Percentiles rank a stretch among this genome's conserved stretches.
These are phyloP conservation scores for Shiraia sp. DNA, from an alignment of 2,329 filamentous ascomycete genomes.

Conservation along the genomic window DNA sequence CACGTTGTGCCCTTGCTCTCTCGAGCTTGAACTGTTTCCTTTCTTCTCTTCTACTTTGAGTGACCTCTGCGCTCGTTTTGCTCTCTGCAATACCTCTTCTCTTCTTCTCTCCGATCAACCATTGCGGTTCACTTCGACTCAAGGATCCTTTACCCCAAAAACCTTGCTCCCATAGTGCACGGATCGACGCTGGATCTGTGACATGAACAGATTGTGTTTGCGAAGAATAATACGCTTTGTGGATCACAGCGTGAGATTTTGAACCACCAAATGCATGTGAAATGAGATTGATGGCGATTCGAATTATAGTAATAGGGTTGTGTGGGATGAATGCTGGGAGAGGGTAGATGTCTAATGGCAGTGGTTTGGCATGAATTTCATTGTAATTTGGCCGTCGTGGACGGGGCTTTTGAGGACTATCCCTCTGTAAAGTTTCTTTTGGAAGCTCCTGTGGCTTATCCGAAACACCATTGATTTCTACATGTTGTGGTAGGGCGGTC, in stretches of 20 bases:
- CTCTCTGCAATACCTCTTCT: conserved; percentile 65
- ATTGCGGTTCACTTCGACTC: conserved; percentile 92
- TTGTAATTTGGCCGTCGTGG: conserved; percentile 60
- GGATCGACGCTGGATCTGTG: conserved; percentile 73
- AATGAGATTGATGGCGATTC: conserved; percentile 77
- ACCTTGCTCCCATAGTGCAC: conserved; percentile 90
- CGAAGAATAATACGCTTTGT: conserved; percentile 78
- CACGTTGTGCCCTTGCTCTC: conserved; percentile 82
- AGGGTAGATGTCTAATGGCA: conserved; percentile 80
- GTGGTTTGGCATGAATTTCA: conserved; percentile 79
- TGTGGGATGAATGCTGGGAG: conserved; percentile 87
- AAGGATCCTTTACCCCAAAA: conserved; percentile 95
- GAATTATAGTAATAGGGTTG: conserved; percentile 86
- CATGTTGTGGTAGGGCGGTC: conserved; percentile 10
- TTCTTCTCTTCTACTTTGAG: conserved; percentile 75
- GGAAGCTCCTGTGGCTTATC: conserved; percentile 14
- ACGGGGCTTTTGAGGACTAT: conserved; percentile 29
- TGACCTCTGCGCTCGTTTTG: conserved; percentile 81
- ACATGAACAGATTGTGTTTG: conserved; percentile 84
- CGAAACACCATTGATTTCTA: conserved; percentile 8
- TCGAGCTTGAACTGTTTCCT: conserved; percentile 87
- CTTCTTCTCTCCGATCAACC: conserved; percentile 82
- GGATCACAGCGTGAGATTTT: conserved; percentile 65
- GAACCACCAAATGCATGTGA: conserved; percentile 70
- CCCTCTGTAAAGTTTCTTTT: conserved; percentile 21